Evolutionary conservation across 345 rosid species (phyloP), one percentile per base, ranked within the genome.

Genomic region (Alliaria petiolata): DNA sequence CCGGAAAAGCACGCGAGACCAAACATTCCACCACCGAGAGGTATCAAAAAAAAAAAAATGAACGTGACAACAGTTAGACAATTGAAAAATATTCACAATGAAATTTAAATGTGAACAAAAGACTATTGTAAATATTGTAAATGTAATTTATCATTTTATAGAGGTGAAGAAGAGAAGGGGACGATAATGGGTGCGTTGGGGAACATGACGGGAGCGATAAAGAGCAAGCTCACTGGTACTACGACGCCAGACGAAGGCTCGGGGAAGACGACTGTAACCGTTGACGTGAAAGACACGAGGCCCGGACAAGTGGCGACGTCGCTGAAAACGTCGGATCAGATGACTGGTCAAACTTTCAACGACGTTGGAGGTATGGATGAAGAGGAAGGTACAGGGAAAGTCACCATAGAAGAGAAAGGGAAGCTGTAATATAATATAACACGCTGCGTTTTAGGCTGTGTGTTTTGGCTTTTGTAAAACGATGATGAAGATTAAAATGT

Each of bases 341-440:
- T 82, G 85, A 67, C 82, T 2, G 88, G 89, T 11, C 92, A 85
- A 60, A 57, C 92, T 36, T 87, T 89, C 59, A 86, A 91, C 28
- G 88, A 89, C 13, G 90, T 86, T 17, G 96, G 96, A 34, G 65
- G 50, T 16, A n/a, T 83, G 54, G 85, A 62, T 50, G 83, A 79
- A 0, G 81, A 81, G 8, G 14, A 14, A 0, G 66, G 31, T 1
- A 57, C 38, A 39, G 77, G 25, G 10, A 65, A 43, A 39, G 66
- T 74, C 8, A 16, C 10, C 13, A 66, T 73, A 19, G 52, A 22
- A 72, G 76, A 72, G 5, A 64, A 64, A 42, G 64, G 56, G 13
- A 53, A 65, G 58, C 56, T 38, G 22, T 60, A 8, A 45, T 40
- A 2, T 14, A 26, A 9, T 8, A 6, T 7, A 45, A 25, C 20